These are phyloP conservation scores for Cyberlindnera mississippiensis DNA, from an alignment of 805 yeast genomes.

Conservation along the genomic window DNA sequence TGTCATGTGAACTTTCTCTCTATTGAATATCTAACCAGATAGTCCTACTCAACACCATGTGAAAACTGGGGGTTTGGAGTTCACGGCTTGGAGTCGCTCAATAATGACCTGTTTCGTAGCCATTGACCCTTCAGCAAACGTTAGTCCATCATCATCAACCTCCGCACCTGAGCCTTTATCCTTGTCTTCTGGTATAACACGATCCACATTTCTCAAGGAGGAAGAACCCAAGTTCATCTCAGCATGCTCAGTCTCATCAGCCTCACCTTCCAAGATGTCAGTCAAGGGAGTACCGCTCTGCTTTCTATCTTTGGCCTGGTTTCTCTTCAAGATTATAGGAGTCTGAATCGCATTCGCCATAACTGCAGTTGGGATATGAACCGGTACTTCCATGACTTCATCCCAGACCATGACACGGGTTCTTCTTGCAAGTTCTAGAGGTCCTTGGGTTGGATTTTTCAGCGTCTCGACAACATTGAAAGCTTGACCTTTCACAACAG, in stretches of 20 bases:
- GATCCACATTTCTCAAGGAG: neutral
- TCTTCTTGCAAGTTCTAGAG: conserved; percentile 59
- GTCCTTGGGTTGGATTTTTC: conserved; percentile 55
- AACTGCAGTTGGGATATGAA: conserved; percentile 33
- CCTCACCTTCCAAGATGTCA: conserved; percentile 6
- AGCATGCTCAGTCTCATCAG: neutral
- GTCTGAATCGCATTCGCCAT: conserved; percentile 44
- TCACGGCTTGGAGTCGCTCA: conserved; percentile 54
- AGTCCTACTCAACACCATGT: conserved; percentile 53
- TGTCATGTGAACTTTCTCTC: too few relatives aligned
- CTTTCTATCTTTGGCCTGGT: neutral
- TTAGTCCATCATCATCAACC: conserved; percentile 5
- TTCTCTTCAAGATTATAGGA: conserved; percentile 21
- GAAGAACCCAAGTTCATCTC: neutral
- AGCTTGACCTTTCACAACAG: conserved; percentile 74
- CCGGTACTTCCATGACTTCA: conserved; percentile 57
- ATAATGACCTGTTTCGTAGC: conserved; percentile 46
- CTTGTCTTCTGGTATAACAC: too few relatives aligned
- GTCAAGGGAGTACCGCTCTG: neutral
- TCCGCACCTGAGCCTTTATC: neutral
- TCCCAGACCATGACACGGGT: conserved; percentile 57
- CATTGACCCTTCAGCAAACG: conserved; percentile 17
- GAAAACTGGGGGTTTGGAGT: conserved; percentile 56
- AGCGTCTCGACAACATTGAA: conserved; percentile 68
- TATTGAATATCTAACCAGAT: neutral